Evolutionary conservation across 2,329 filamentous ascomycete species (phyloP), one percentile per base, ranked within the genome.

Genomic region (Fusarium sp.): DNA sequence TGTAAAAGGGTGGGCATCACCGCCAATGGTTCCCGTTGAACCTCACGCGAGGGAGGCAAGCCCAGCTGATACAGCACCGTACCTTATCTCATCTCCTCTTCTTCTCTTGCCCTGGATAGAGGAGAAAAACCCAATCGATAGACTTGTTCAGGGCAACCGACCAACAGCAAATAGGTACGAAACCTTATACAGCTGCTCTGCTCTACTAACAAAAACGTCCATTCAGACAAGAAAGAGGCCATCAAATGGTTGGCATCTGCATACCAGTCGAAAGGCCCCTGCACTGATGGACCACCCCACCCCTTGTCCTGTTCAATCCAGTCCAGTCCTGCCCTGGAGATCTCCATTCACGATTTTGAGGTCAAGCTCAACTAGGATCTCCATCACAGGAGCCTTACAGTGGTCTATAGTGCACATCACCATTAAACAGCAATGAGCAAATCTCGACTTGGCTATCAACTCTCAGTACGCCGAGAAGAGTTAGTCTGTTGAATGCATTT

Each of bases 241-340:
- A 66, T 48, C 23, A 34, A 67, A 66, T 66, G 66, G 61, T 45
- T 50, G 49, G 49, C 55, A 51, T 66, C 47, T 69, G 53, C 66
- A 65, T 69, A 37, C 66, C 66, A 62, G 34, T 49, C 25, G 28
- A 28, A 30, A 49, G 37, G 49, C 32, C 59, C 59, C 40, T 61
- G 55, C 55, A 42, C 66, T 55, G 57, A 40, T 49, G 14, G 37
- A 43, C 50, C 37, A 51, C 48, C 48, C 48, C 32, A 18, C 32
- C 30, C 48, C 48, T 51, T 13, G 12, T 51, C 48, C 32, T 51
- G 48, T 40, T n/a, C 34, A 37, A 18, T 37, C 34, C 34, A 37
- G 32, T 37, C 32, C 32, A 34, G 11, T 51, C 48, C 48, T 40
- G 48, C 37, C 59, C 55, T 59, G 41, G 56, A 67, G 59, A 64